Evolutionary conservation across 1,139 yeast genomes (phyloP), one percentile per base, ranked within the genome.

Genomic region (Debaryomyces fabryi): DNA sequence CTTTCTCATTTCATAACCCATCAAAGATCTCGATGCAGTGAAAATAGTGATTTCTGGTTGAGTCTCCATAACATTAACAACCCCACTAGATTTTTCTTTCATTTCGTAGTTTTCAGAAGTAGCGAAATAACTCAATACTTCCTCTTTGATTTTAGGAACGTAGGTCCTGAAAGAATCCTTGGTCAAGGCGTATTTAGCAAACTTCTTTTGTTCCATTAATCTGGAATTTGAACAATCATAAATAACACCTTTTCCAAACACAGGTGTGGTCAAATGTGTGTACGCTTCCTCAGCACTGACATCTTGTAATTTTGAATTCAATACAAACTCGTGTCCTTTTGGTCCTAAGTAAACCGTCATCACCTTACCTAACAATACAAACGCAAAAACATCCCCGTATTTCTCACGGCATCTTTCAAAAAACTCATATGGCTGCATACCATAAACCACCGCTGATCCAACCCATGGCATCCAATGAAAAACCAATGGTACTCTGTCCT

Each of bases 341-440:
- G 98, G 97, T 44, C 99, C 99, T 60, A 93, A 75, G 66, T 90
- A 91, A 49, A 93, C 99, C 8, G 97, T 92, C 96, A 93, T 91
- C 44, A 85, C 87, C 63, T 83, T 87, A 50, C 99, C 99, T 59
- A 93, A 78, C 66, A 95, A 69, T 54, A 91, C 81, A 64, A 92
- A 93, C 18, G 97, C 85, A 64, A 91, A 93, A 48, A 89, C 88
- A 67, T 93, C 97, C 55, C 99, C 99, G 63, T 92, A 82, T 67
- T 89, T 86, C 55, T 76, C 65, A 58, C 91, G 87, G 68, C 93
- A 87, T 44, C 77, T 73, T 57, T 81, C 86, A 61, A 93, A 95
- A 68, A 93, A 93, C 50, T 82, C 89, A 65, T 92, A 93, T 16
- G 99, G 99, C 57, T 86, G 85, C 86, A 85, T 87, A 59, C 99